Evolutionary conservation across 257 asterid species (phyloP).

Genomic region (Craterostigma plantagineum): DNA sequence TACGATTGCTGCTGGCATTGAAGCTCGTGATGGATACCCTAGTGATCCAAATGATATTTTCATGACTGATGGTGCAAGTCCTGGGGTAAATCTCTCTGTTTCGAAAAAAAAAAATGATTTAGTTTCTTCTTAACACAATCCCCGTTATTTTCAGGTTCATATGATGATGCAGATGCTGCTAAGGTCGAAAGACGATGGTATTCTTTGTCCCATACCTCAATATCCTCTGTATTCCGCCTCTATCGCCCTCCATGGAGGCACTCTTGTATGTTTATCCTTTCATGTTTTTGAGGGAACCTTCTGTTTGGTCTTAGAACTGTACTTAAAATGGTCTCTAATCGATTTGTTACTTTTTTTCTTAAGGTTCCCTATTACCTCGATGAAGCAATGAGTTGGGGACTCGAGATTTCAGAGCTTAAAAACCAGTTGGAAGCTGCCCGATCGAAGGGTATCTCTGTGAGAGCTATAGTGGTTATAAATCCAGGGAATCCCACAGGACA

Average conservation of each 20-base stretch:
- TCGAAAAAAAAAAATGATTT: not conserved
- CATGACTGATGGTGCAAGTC: constrained; percentile 99
- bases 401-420: constrained; percentile 68
- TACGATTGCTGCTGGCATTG: constrained; percentile 82
- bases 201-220: constrained; percentile 95
- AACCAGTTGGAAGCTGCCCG: constrained; percentile 67
- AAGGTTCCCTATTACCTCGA: constrained; percentile 97
- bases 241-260: constrained; percentile 89
- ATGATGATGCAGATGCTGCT: constrained; percentile 97
- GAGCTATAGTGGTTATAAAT: constrained; percentile 92
- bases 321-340: not conserved
- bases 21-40: constrained; percentile 95
- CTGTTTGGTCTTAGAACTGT: too few relatives aligned
- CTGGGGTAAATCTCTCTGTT: constrained; percentile 37
- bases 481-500: constrained; percentile 99
- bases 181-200: constrained; percentile 73
- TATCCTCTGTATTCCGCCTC: constrained; percentile 69
- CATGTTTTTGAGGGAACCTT: not conserved
- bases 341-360: constrained; percentile 5
- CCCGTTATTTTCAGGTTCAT: constrained; percentile 63
- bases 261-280: constrained; percentile 40
- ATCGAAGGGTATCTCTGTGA: constrained; percentile 51
- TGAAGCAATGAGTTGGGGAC: constrained; percentile 93
- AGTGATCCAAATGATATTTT: constrained; percentile 82
- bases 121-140: not conserved